phyloP scores from a whole-genome alignment of 1,139 yeast species.

The Lodderomyces theae region DNA sequence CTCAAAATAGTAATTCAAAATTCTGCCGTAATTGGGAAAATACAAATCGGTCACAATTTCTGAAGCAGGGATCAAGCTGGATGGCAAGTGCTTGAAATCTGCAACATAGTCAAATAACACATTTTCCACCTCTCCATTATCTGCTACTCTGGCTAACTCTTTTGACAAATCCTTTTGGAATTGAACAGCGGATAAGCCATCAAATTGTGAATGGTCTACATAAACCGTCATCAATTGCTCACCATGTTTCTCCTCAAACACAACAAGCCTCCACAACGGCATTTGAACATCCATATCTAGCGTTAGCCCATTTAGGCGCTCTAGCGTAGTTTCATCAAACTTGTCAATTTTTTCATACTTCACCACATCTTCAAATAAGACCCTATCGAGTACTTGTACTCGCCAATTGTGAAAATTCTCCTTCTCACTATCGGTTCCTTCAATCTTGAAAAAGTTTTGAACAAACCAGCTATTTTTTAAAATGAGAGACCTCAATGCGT shows the following conservation, averaged over 20 bases:
- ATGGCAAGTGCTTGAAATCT: constrained; percentile 12
- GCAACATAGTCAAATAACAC: constrained; percentile 13
- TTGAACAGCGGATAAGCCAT: constrained; percentile 33
- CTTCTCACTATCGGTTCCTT: constrained; percentile 12
- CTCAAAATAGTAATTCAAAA: constrained; percentile 8
- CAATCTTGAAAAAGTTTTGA: constrained; percentile 18
- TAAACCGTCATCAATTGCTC: constrained; percentile 25
- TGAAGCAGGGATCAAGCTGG: constrained; percentile 10
- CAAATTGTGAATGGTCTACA: constrained; percentile 35
- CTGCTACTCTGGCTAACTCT: constrained; percentile 13
- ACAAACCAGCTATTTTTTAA: constrained; percentile 22
- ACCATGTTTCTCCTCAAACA: constrained; percentile 18
- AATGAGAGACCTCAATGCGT: constrained; percentile 24
- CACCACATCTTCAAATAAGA: constrained; percentile 30
- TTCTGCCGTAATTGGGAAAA: constrained; percentile 9
- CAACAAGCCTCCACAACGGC: constrained; percentile 35
- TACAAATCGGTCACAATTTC: constrained; percentile 16
- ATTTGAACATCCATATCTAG: constrained; percentile 17
- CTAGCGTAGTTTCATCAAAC: constrained; percentile 18
- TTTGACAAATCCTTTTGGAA: constrained; percentile 32
- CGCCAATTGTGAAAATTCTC: constrained; percentile 18
- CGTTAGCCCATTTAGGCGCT: constrained; percentile 16
- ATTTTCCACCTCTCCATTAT: constrained; percentile 7
- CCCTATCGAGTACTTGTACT: constrained; percentile 18
- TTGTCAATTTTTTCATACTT: constrained; percentile 14